Evolutionary conservation across 305 asterid genomes (phyloP).

Genomic region (Withania somnifera): DNA sequence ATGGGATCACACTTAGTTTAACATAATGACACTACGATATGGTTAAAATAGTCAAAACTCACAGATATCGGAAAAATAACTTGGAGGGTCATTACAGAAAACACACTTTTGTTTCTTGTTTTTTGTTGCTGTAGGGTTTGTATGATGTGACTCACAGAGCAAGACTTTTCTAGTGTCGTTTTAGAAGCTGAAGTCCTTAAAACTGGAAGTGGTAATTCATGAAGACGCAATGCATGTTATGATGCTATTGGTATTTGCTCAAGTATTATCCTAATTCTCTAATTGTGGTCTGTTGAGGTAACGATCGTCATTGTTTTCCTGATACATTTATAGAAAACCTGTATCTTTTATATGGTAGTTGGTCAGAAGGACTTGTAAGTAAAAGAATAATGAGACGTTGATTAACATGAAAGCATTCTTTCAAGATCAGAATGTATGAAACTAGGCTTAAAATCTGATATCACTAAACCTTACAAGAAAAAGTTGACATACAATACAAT

Average conservation of each 20-base stretch:
- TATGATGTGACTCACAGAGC: not conserved
- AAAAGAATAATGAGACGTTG: not conserved
- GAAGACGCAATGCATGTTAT: not conserved
- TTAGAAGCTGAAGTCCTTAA: constrained; percentile 3
- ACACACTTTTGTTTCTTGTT: not conserved
- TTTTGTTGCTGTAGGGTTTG: not conserved
- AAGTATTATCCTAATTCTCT: constrained; percentile 6
- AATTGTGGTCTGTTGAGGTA: not conserved
- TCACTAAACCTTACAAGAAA: not conserved
- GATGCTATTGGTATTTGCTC: not conserved
- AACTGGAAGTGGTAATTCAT: not conserved
- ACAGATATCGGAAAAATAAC: no score
- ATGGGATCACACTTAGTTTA: no score
- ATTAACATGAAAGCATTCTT: not conserved
- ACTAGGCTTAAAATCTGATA: not conserved
- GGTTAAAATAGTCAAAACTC: no score
- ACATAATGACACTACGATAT: no score
- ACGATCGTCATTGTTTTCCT: not conserved
- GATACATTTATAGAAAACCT: not conserved
- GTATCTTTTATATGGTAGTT: not conserved
- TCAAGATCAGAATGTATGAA: not conserved
- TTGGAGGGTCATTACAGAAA: no score
- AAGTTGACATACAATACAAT: not conserved
- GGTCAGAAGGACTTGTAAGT: not conserved
- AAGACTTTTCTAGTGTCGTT: not conserved